Evolutionary conservation across 2,329 filamentous ascomycete species (phyloP).

Genomic region (Ilyonectria sp.): DNA sequence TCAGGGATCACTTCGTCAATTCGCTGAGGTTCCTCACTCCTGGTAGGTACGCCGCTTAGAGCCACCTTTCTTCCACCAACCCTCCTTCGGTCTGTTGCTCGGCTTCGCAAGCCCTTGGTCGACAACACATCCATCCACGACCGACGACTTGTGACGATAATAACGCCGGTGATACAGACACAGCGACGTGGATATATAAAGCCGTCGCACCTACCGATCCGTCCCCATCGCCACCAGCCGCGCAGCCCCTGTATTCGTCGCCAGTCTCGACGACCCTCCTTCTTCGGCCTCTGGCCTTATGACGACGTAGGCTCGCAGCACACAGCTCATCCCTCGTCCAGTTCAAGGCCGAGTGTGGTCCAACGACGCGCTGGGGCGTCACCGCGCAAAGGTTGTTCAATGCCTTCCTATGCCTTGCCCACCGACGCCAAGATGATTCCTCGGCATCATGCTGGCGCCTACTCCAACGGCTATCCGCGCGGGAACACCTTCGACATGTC

Average conservation of each 20-base stretch:
- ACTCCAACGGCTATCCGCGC: conserved; percentile 87
- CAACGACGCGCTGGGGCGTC: conserved; percentile 39
- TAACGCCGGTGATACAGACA: conserved; percentile 1
- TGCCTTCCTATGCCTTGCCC: conserved; percentile 51
- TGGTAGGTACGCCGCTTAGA: conserved; percentile 31
- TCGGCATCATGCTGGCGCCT: conserved; percentile 82
- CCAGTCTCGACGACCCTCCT: conserved; percentile 21
- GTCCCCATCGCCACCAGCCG: conserved; percentile 4
- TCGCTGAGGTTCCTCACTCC: conserved; percentile 36
- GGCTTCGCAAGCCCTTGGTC: conserved; percentile 12
- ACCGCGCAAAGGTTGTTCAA: conserved; percentile 42
- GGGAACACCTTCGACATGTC: conserved; percentile 88
- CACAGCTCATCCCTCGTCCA: conserved; percentile 7
- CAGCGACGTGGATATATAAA: background rate
- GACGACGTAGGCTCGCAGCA: conserved; percentile 7
- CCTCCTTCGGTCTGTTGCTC: conserved; percentile 18
- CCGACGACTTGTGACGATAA: conserved; percentile 1
- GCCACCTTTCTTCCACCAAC: conserved; percentile 39
- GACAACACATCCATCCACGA: conserved; percentile 13
- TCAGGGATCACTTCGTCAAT: conserved; percentile 38
- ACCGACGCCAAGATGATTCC: conserved; percentile 80
- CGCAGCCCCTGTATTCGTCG: conserved; percentile 18
- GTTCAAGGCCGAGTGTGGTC: conserved; percentile 21
- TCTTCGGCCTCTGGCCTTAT: conserved; percentile 14
- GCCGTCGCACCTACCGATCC: conserved; percentile 8